These are phyloP conservation scores for Picea abies DNA, from an alignment of 83 land plant genomes.

Conservation along the genomic window DNA sequence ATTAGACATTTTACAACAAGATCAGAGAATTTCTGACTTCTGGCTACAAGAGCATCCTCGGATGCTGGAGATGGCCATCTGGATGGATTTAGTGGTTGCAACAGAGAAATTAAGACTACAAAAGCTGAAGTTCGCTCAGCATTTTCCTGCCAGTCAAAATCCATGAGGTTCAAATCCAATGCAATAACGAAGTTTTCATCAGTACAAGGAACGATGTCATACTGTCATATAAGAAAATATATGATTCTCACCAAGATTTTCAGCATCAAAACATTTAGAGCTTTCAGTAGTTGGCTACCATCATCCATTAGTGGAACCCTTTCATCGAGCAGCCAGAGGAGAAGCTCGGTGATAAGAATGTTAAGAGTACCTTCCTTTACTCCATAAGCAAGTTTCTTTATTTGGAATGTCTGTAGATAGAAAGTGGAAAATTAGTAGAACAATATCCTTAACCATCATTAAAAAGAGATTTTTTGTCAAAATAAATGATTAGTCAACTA, in stretches of 20 bases:
- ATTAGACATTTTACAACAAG: constrained; percentile 98
- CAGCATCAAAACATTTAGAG: constrained; percentile 95
- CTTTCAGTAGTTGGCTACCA: constrained; percentile 98
- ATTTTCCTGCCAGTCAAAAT: constrained; percentile 78
- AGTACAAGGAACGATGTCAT: background rate
- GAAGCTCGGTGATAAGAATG: constrained; percentile 88
- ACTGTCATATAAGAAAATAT: background rate
- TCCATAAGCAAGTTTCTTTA: constrained; percentile 92
- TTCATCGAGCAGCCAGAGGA: constrained; percentile 99
- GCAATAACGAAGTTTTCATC: background rate
- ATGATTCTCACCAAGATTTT: constrained; percentile 79
- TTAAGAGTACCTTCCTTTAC: constrained; percentile 91
- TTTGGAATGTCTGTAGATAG: constrained; percentile 84
- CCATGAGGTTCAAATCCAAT: background rate
- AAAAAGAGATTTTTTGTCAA: background rate
- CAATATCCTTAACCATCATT: background rate
- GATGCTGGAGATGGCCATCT: constrained; percentile 81
- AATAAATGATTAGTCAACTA: background rate
- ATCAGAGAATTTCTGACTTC: constrained; percentile 95
- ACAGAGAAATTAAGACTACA: constrained; percentile 86
- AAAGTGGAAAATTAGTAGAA: constrained; percentile 4
- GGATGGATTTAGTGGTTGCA: constrained; percentile 82
- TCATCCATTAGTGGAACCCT: constrained; percentile 97
- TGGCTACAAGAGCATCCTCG: constrained; percentile 47
- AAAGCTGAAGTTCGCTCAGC: constrained; percentile 98